Percentiles rank a stretch among this genome's conserved stretches.
Evolutionary conservation across 177 flowering plant species (phyloP).

Genomic region (Vitis hybrid): DNA sequence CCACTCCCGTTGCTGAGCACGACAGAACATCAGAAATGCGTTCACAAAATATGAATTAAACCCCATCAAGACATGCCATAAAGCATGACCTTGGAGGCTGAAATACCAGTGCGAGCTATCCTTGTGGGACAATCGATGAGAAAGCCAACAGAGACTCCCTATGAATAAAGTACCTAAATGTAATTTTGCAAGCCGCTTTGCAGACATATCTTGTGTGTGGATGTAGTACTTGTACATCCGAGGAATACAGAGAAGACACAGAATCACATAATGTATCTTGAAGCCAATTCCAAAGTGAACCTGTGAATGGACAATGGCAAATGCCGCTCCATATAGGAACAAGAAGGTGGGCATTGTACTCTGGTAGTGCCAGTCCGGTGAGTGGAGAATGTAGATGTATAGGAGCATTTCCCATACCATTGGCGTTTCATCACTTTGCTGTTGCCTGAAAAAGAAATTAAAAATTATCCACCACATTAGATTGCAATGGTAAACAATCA

Average conservation of each 20-base stretch:
- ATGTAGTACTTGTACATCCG: constrained; percentile 94
- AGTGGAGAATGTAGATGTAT: constrained; percentile 78
- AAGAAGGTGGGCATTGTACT: constrained; percentile 91
- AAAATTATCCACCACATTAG: background rate
- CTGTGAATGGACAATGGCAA: constrained; percentile 61
- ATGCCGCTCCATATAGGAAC: constrained; percentile 71
- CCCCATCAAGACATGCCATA: constrained; percentile 89
- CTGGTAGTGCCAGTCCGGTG: constrained; percentile 93
- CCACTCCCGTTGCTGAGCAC: constrained; percentile 87
- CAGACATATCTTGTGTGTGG: constrained; percentile 54
- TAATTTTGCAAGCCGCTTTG: constrained; percentile 76
- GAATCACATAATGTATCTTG: constrained; percentile 67
- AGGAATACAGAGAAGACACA: constrained; percentile 84
- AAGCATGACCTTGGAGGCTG: constrained; percentile 91
- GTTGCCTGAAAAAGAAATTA: constrained; percentile 52
- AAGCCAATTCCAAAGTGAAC: constrained; percentile 59
- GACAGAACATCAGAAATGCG: constrained; percentile 89
- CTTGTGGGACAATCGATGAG: constrained; percentile 62
- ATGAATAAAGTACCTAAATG: constrained; percentile 52
- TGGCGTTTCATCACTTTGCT: constrained; percentile 93
- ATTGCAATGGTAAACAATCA: background rate
- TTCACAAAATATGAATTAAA: constrained; percentile 86
- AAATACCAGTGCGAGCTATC: constrained; percentile 54
- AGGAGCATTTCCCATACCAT: constrained; percentile 97
- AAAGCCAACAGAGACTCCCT: constrained; percentile 66